Conservation (phyloP, 2,329 filamentous ascomycete species). For the Nigrograna mackinnonii region DNA sequence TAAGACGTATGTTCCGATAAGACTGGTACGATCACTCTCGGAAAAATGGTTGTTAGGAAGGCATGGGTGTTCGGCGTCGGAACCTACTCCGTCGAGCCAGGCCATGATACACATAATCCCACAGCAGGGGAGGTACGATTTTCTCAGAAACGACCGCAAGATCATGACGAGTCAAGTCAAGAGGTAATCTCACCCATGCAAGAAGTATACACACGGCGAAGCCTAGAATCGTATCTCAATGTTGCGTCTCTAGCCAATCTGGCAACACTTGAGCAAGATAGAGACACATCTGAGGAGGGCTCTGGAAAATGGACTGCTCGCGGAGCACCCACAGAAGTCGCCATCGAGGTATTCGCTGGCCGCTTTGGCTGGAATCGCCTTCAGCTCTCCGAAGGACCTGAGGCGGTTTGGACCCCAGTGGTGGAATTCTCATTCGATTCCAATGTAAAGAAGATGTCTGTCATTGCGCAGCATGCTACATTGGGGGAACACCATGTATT, state of each 20-base stretch:
- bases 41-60: slow-evolving; percentile 41
- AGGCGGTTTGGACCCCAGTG: slow-evolving; percentile 40
- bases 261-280: slow-evolving; percentile 49
- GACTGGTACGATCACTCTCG: slow-evolving; percentile 46
- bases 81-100: slow-evolving; percentile 40
- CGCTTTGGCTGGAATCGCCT: slow-evolving; percentile 68
- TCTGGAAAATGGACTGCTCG: slow-evolving; percentile 42
- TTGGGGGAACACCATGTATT: slow-evolving; percentile 52
- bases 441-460: slow-evolving; percentile 76
- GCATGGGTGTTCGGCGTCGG: slow-evolving; percentile 41
- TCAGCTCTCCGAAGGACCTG: slow-evolving; percentile 48
- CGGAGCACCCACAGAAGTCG: slow-evolving; percentile 65
- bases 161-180: slow-evolving; percentile 29
- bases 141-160: slow-evolving; percentile 19
- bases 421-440: slow-evolving; percentile 77
- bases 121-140: slow-evolving; percentile 33
- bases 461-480: slow-evolving; percentile 59
- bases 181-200: slow-evolving; percentile 8
- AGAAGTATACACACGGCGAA: slow-evolving; percentile 15
- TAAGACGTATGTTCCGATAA: slow-evolving; percentile 56
- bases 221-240: slow-evolving; percentile 35
- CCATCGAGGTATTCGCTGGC: slow-evolving; percentile 73
- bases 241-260: slow-evolving; percentile 52
- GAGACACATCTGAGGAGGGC: slow-evolving; percentile 31
- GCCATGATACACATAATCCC: slow-evolving; percentile 36